Base-by-base conservation (phyloP, 768 basidiomycete genomes). In the Russula dissimulans region DNA sequence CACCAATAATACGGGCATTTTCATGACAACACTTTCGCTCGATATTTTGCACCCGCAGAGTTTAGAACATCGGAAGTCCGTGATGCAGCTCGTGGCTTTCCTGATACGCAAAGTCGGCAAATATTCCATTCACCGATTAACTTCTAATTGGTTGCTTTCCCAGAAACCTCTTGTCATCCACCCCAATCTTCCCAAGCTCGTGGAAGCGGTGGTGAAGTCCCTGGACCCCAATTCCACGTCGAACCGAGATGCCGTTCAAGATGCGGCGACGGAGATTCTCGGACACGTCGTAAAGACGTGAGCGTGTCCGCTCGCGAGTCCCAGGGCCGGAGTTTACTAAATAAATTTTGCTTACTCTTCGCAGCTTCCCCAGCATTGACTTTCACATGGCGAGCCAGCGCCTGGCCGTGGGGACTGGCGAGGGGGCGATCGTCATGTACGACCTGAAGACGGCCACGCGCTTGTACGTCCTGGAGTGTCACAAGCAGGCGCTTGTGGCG, bases 201-300 rank as follows among this genome's bases (percentile, higher is more conserved):
- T 93, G 72, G 97, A 98, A 69, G 93, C 95, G 1, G 93, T 98
- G 0, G 94, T 98, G 17, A 95, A 94, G 70, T 97, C 93, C 0
- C 77, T 99, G 57, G 95, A 99, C 73, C 97, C 97, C 15, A 95
- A 91, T 69, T 85, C 78, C 45, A 90, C 77, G 0, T 71, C 80
- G 5, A 81, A 82, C 68, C 81, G 86, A 49, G 94, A 97, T 29
- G 89, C 91, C 1, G 87, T 97, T 2, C 73, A 91, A 26, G 91
- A 95, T 61, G 83, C 92, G 0, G 95, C 93, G 0, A 97, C 95
- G 0, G 92, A 97, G 66, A 97, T 98, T 34, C 77, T 99, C 29
- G 89, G 91, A 32, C 87, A 93, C 67, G 87, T 98, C n/a, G 97
- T 98, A 11, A 86, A 87, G 67, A 92, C 88, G 90, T 97, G 65